phyloP scores from a whole-genome alignment of 805 yeast genomes.

The Priceomyces haplophilus region DNA sequence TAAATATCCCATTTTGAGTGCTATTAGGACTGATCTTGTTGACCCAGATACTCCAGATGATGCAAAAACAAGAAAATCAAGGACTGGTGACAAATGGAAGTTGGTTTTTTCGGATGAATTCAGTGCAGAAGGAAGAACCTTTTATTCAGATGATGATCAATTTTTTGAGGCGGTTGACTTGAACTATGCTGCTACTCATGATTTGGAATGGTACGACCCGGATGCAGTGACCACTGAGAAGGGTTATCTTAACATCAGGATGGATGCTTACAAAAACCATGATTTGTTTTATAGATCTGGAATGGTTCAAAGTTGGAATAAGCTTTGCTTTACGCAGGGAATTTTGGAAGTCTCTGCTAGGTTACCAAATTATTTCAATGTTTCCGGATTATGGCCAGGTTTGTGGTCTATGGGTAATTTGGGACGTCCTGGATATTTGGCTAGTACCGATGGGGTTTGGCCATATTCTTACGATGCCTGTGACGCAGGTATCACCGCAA shows the following conservation, averaged over 20 bases:
- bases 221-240: slow-evolving; percentile 78
- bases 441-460: slow-evolving; percentile 92
- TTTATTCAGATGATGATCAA: slow-evolving; percentile 88
- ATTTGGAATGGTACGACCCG: slow-evolving; percentile 94
- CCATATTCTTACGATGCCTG: slow-evolving; percentile 85
- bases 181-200: slow-evolving; percentile 82
- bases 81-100: slow-evolving; percentile 64
- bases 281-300: slow-evolving; percentile 81
- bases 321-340: slow-evolving; percentile 86
- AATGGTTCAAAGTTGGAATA: slow-evolving; percentile 91
- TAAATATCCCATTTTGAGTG: slow-evolving; percentile 52
- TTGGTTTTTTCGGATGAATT: slow-evolving; percentile 91
- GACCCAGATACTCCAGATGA: slow-evolving; percentile 69
- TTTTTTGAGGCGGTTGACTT: slow-evolving; percentile 84
- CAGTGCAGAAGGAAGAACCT: slow-evolving; percentile 84
- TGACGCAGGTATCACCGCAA: slow-evolving; percentile 93
- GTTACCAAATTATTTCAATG: slow-evolving; percentile 75
- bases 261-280: slow-evolving; percentile 85
- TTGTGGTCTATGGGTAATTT: slow-evolving; percentile 91
- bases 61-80: slow-evolving; percentile 49
- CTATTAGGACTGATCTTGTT: slow-evolving; percentile 56
- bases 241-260: slow-evolving; percentile 63
- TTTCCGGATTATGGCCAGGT: slow-evolving; percentile 94
- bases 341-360: slow-evolving; percentile 69
- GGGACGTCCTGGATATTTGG: slow-evolving; percentile 86